These are phyloP conservation scores for Solanum virginianum DNA, from an alignment of 257 asterid genomes.

Conservation along the genomic window DNA sequence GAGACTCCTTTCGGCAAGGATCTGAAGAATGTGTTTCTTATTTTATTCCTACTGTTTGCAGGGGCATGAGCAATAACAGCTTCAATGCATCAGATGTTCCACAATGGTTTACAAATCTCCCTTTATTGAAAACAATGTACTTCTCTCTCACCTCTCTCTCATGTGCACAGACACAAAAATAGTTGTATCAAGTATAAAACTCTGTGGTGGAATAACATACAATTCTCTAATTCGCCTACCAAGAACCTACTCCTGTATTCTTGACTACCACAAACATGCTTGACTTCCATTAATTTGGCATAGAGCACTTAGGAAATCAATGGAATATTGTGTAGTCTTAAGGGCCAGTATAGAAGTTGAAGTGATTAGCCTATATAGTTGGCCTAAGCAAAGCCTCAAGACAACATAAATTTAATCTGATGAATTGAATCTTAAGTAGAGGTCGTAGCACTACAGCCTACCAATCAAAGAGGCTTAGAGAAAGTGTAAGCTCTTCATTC, in stretches of 20 bases:
- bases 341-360: not conserved
- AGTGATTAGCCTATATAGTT: not conserved
- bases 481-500: not conserved
- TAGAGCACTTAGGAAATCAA: not conserved
- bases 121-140: constrained; percentile 69
- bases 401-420: not conserved
- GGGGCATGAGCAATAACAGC: constrained; percentile 89
- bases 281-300: not conserved
- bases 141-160: constrained; percentile 5
- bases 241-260: not conserved
- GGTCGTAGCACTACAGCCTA: not conserved
- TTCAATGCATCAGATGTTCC: constrained; percentile 52
- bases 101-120: constrained; percentile 42
- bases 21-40: not conserved
- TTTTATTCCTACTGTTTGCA: constrained; percentile 18
- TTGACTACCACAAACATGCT: not conserved
- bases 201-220: not conserved
- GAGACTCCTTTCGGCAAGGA: not conserved
- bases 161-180: not conserved
- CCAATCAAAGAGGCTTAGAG: not conserved
- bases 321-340: not conserved
- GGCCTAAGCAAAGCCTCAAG: not conserved
- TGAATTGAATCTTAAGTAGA: not conserved
- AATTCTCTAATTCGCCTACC: not conserved
- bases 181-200: not conserved